Evolutionary conservation across 257 asterid genomes (phyloP).

Genomic region (Solanum clarkiae): DNA sequence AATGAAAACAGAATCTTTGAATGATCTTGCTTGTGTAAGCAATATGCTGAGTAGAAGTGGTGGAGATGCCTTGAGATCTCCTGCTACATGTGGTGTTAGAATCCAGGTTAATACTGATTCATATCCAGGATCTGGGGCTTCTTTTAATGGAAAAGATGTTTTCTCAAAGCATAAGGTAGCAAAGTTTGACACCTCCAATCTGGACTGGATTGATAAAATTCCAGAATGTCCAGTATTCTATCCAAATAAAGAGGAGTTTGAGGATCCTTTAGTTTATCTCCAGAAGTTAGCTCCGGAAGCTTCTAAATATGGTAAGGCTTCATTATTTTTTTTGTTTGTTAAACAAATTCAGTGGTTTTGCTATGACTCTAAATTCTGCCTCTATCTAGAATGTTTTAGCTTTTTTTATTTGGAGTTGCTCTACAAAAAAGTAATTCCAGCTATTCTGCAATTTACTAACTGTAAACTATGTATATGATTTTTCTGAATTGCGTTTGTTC

Average conservation of each 20-base stretch:
- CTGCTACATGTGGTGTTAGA: constrained; percentile 82
- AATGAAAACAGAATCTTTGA: constrained; percentile 38
- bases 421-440: background rate
- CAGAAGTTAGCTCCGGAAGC: constrained; percentile 97
- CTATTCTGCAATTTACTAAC: background rate
- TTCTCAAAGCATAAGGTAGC: constrained; percentile 56
- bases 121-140: constrained; percentile 26
- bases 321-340: background rate
- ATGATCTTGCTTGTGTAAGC: constrained; percentile 32
- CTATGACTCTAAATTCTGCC: background rate
- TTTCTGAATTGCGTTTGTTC: background rate
- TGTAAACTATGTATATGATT: background rate
- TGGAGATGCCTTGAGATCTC: constrained; percentile 60
- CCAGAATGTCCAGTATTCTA: constrained; percentile 80
- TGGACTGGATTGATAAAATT: constrained; percentile 73
- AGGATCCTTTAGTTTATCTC: constrained; percentile 82
- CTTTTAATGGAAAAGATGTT: constrained; percentile 35
- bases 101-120: constrained; percentile 27
- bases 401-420: background rate
- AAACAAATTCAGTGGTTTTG: background rate
- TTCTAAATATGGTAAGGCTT: constrained; percentile 64
- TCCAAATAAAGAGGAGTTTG: constrained; percentile 80
- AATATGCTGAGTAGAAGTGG: constrained; percentile 54
- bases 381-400: background rate
- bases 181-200: constrained; percentile 59